Percentiles rank a stretch among this genome's conserved stretches.
phyloP scores from a whole-genome alignment of 352 stramenopile genomes.

The Globisporangium iwayamae region DNA sequence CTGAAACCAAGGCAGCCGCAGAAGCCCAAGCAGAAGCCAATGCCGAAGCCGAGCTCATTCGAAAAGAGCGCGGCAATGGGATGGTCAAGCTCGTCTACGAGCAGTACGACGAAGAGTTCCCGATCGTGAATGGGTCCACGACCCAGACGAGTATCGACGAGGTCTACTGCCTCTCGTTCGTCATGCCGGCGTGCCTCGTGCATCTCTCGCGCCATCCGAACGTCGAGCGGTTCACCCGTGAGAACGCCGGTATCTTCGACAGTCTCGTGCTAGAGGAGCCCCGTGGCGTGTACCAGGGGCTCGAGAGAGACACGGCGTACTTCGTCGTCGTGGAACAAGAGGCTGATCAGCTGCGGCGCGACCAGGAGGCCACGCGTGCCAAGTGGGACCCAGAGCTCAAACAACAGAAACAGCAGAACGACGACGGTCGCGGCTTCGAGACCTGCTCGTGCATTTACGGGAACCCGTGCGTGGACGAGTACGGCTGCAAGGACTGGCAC shows the following conservation, averaged over 20 bases:
- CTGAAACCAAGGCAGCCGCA: conserved; percentile 9
- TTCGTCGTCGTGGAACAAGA: conserved; percentile 85
- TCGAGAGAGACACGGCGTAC: conserved; percentile 67
- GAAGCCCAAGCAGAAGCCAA: not conserved
- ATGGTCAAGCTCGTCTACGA: conserved; percentile 83
- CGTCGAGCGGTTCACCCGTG: conserved; percentile 46
- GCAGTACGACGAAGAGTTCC: conserved; percentile 84
- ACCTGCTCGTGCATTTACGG: conserved; percentile 88
- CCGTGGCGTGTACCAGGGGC: conserved; percentile 57
- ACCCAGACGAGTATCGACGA: conserved; percentile 78
- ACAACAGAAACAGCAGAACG: conserved; percentile 30
- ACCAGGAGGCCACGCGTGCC: conserved; percentile 60
- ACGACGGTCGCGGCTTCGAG: conserved; percentile 74
- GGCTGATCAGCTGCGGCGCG: conserved; percentile 55
- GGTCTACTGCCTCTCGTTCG: conserved; percentile 85
- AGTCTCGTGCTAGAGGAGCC: conserved; percentile 69
- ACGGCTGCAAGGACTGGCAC: conserved; percentile 88
- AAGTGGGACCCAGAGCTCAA: conserved; percentile 38
- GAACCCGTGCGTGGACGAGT: conserved; percentile 89
- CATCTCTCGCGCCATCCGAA: conserved; percentile 56
- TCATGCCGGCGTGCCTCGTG: conserved; percentile 85
- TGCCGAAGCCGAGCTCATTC: conserved; percentile 24
- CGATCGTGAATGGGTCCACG: conserved; percentile 70
- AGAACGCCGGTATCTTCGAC: conserved; percentile 48
- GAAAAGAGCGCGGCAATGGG: conserved; percentile 53